Base-by-base conservation (phyloP, 1,284 basidiomycete genomes). In the Sphagnurus paluster region DNA sequence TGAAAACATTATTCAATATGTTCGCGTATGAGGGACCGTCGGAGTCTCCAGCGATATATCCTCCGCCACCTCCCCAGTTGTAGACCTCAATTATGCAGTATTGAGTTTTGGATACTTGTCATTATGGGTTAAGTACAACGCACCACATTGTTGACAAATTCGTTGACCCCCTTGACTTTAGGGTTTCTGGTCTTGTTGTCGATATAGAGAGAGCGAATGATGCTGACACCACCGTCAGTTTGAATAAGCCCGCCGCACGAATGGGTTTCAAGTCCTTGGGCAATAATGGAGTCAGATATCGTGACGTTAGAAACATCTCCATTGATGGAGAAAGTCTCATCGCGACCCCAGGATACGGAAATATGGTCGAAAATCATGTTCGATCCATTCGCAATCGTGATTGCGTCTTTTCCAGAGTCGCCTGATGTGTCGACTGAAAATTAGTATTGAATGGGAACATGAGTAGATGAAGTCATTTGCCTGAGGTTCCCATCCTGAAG, bases 311-410 rank as follows among this genome's bases (percentile, higher is more conserved):
- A 58, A 13, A 68, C 67, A 42, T 66, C 65, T 2, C 67, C 67
- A 35, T 66, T 69, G 49, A 69, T 69, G 9, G 64, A 66, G 51
- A 69, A 69, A 8, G 62, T 66, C 43, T 68, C 66, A 49, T 68
- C 66, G n/a, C 67, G 58, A 9, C 67, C 67, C 67, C 66, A 69
- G 3, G 65, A 67, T 5, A 65, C 65, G 19, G 63, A 65, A 41
- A 69, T 59, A 50, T 69, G 67, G 54, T 69, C 66, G 37, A 69
- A 69, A 23, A 69, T 67, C 67, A 68, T 69, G 47, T 67, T 66
- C 23, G 49, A 51, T 16, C 66, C 67, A 33, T 68, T 61, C 17
- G 67, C 67, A 49, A 67, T 65, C 9, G 66, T 67, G 36, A 65
- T 62, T 13, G 57, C 54, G 48, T 69, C 67, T 44, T 69, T 69